Base-by-base conservation (phyloP, 352 stramenopile genomes). In the Pythium coloratum region DNA sequence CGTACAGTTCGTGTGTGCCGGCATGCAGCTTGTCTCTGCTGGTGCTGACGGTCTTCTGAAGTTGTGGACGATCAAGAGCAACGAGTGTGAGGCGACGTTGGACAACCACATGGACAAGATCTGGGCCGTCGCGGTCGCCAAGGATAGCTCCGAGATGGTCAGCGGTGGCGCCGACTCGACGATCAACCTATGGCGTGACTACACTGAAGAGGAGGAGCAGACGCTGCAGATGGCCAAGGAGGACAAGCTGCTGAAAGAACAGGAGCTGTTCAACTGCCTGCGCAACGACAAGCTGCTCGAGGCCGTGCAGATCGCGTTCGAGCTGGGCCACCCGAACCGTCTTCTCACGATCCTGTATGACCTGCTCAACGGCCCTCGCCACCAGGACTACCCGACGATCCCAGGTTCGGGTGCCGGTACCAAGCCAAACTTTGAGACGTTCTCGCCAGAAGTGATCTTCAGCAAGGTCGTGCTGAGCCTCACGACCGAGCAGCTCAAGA, bases 61-160 rank as follows among this genome's bases (percentile, higher is more conserved):
- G 78, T 77, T 99, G 24, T 99, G 97, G 96, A 99, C 95, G 9
- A 98, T 99, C 73, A 90, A 97, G 59, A 99, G 89, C 56, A 98
- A 98, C 76, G 97, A 99, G 76, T 99, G 97, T 71, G 95, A 99
- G 67, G 88, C 86, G 18, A 99, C 97, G 9, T 76, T 99, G 54
- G 97, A 99, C 77, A 91, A 95, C 7, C 97, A 99, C 80, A 87
- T 91, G 66, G 96, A 99, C 80, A 98, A 98, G 76, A 91, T 99
- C 63, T 99, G 98, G 98, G 94, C 97, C 3, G 73, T 99, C 12
- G 95, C 89, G 18, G 82, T 91, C 24, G 94, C 90, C 30, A 85
- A 92, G 75, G 85, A 93, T 81, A 90, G 85, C 49, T 95, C 86
- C 14, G 87, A 94, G 67, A 86, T 99, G 56, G 86, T 97, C 26